Base-by-base conservation (phyloP, 495 filamentous ascomycete genomes). In the Haplographium delicatum region DNA sequence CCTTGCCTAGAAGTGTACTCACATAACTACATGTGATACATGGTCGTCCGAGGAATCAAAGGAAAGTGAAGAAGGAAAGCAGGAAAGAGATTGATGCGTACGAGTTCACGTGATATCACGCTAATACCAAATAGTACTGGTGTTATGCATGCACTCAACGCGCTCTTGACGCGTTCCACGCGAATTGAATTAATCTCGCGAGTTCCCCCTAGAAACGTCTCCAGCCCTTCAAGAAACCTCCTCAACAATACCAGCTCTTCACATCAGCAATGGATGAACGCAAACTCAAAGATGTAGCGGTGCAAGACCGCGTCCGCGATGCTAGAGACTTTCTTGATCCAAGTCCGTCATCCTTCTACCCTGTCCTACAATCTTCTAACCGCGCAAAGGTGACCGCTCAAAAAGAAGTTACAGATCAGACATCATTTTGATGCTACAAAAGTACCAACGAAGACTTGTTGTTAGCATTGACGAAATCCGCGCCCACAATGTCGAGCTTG, bases 391-490 rank as follows among this genome's bases (percentile, higher is more conserved):
- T 19, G 78, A 76, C 60, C 77, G 77, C 53, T 67, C 70, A 25
- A 68, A 79, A 56, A 78, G 84, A 62, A 89, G 84, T 74, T 93
- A 93, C 68, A 80, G 87, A 62, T 79, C 88, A 37, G 88, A 91
- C 60, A 90, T 93, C 64, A 81, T 94, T 52, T 71, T 91, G 61
- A 97, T 97, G 91, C 78, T 97, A 35, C 89, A 94, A 64, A 86
- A 88, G 57, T 86, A 85, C 52, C 71, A 88, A 58, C 79, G 87
- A 52, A 76, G 91, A 61, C 75, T 76, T 24, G 68, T 89, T 69
- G 87, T 98, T 60, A 95, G 89, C 72, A 78, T 99, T 51, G 94
- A 97, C 69, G 89, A 96, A 62, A 86, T 97, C 63, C 78, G 94
- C 65, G 79, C 86, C 54, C 91, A 96, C 71, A 95, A 87, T 63